A percentile compares a stretch with the other conserved stretches of the same genome.
These are phyloP conservation scores for Apiosordaria backusii DNA, from an alignment of 495 filamentous ascomycete genomes.

Conservation along the genomic window DNA sequence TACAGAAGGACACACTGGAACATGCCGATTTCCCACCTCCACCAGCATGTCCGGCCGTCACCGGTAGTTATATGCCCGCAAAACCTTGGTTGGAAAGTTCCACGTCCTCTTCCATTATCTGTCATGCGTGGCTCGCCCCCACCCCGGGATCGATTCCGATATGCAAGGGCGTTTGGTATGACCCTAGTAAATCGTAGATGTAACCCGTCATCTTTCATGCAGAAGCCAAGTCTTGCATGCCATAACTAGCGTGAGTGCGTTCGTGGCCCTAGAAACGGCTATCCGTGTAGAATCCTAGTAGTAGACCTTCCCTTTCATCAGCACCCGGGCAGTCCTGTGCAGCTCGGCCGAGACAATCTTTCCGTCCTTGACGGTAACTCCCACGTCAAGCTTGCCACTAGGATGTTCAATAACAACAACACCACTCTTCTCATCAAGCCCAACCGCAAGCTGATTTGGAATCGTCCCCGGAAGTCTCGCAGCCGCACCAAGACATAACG, in stretches of 20 bases:
- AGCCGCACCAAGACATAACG: conserved; percentile 59
- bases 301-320: conserved; percentile 55
- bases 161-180: neutral
- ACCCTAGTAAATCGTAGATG: neutral
- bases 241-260: too few species aligned
- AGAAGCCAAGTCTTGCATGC: neutral
- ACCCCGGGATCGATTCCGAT: neutral
- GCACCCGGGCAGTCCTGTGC: conserved; percentile 50
- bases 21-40: neutral
- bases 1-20: neutral
- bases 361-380: conserved; percentile 43
- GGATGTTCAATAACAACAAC: conserved; percentile 56
- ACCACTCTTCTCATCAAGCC: conserved; percentile 26
- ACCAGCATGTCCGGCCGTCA: neutral
- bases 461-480: conserved; percentile 49
- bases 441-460: conserved; percentile 34
- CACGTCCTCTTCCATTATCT: neutral
- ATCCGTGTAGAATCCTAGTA: conserved; percentile 34
- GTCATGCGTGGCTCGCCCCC: neutral
- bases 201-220: conserved; percentile 1
- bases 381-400: conserved; percentile 57
- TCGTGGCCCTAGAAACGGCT: neutral
- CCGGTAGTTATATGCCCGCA: neutral
- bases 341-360: conserved; percentile 46
- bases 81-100: neutral